Evolutionary conservation across 352 stramenopile genomes (phyloP).

Genomic region (Globisporangium lucens): DNA sequence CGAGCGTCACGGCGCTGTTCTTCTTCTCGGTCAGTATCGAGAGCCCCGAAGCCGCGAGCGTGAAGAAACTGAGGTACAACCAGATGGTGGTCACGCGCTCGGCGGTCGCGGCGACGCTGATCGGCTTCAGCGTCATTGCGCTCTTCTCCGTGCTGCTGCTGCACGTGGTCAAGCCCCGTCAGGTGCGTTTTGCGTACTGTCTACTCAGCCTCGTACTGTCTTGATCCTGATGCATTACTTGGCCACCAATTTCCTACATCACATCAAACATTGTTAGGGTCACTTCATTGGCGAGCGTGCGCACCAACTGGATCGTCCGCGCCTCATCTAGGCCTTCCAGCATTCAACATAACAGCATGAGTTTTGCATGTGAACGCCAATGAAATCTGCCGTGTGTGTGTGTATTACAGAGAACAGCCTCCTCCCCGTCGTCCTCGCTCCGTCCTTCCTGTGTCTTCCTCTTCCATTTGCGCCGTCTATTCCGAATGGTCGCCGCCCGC

Average conservation of each 20-base stretch:
- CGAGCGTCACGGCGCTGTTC: conserved; percentile 29
- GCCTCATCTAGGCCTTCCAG: conserved; percentile 11
- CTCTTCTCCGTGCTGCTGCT: conserved; percentile 34
- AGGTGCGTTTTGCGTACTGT: conserved; percentile 20
- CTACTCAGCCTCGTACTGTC: background rate
- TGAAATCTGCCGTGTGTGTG: background rate
- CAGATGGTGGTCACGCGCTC: conserved; percentile 31
- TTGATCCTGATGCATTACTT: background rate
- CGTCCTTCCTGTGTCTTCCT: conserved; percentile 3
- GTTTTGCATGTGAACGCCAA: background rate
- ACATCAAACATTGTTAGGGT: conserved; percentile 16
- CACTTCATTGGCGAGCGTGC: conserved; percentile 26
- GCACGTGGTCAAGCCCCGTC: conserved; percentile 28
- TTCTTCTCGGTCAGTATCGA: conserved; percentile 37
- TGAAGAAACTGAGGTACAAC: conserved; percentile 32
- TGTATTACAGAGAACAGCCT: conserved; percentile 13
- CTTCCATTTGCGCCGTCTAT: conserved; percentile 26
- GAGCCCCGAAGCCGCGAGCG: background rate
- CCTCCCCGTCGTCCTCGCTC: background rate
- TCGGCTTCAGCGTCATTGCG: conserved; percentile 34
- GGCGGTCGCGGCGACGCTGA: conserved; percentile 31
- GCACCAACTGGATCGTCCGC: conserved; percentile 13
- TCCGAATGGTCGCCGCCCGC: conserved; percentile 35
- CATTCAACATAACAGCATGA: background rate
- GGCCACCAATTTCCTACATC: background rate